A percentile compares a stretch with the other conserved stretches of the same genome.
phyloP scores from a whole-genome alignment of 1,139 yeast species.

The Candida gigantensis region DNA sequence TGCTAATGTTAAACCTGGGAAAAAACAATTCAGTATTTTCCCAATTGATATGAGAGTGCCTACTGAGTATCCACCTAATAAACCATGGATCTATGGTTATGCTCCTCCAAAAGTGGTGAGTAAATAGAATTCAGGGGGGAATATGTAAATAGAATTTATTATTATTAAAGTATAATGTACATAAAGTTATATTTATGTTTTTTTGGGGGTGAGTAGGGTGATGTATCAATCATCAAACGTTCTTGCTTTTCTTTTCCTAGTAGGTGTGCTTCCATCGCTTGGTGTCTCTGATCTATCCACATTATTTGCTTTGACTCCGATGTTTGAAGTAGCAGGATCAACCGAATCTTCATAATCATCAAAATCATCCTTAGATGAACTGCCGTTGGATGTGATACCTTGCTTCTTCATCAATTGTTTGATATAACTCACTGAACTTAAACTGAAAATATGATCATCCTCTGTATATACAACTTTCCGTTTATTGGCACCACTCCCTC shows the following conservation, averaged over 20 bases:
- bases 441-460: slow-evolving; percentile 82
- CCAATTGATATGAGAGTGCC: slow-evolving; percentile 86
- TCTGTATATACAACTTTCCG: slow-evolving; percentile 64
- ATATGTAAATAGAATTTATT: slow-evolving; percentile 13
- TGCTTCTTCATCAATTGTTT: slow-evolving; percentile 54
- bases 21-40: slow-evolving; percentile 43
- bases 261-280: slow-evolving; percentile 26
- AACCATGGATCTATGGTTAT: slow-evolving; percentile 76
- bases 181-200: too few species aligned
- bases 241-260: slow-evolving; percentile 38
- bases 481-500: slow-evolving; percentile 35
- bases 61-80: slow-evolving; percentile 86
- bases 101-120: slow-evolving; percentile 15
- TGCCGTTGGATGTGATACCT: slow-evolving; percentile 18
- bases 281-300: slow-evolving; percentile 4
- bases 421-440: slow-evolving; percentile 74
- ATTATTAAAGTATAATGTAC: not conserved
- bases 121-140: slow-evolving; percentile 6
- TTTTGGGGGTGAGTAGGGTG: too few species aligned
- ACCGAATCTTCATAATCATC: slow-evolving; percentile 50
- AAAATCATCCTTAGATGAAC: slow-evolving; percentile 33
- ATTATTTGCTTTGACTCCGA: slow-evolving; percentile 8
- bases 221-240: slow-evolving; percentile 34
- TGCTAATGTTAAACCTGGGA: slow-evolving; percentile 38
- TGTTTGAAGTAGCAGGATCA: slow-evolving; percentile 27